Evolutionary conservation across 2,329 filamentous ascomycete genomes (phyloP).

Genomic region (Bipolaris oryzae): DNA sequence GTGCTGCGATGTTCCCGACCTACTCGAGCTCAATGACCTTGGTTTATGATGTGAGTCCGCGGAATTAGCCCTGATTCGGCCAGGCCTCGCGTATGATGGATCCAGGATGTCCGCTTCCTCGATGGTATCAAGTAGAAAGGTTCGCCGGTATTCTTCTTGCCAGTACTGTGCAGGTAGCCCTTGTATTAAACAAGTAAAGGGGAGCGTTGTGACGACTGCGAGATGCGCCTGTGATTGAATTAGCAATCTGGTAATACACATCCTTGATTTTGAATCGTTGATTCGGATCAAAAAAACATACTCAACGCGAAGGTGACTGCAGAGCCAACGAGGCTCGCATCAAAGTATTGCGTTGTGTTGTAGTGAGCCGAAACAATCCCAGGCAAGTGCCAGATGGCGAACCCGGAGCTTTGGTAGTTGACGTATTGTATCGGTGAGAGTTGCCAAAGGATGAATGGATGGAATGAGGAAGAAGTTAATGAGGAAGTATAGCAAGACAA

Average conservation of each 20-base stretch:
- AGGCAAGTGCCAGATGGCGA: not conserved
- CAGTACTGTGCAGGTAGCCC: constrained; percentile 12
- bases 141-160: constrained; percentile 3
- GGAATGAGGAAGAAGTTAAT: not conserved
- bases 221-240: not conserved
- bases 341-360: not conserved
- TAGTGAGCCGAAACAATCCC: not conserved
- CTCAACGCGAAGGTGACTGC: constrained; percentile 1
- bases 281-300: not conserved
- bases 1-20: constrained; percentile 1
- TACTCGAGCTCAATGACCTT: constrained; percentile 4
- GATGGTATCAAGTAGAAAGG: constrained; percentile 5
- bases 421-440: not conserved
- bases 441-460: not conserved
- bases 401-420: not conserved
- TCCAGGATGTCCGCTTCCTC: constrained; percentile 15
- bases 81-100: constrained; percentile 8
- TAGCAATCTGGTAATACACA: not conserved
- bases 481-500: not conserved
- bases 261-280: not conserved
- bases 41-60: constrained; percentile 5
- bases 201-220: constrained; percentile 20
- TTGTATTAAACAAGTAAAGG: constrained; percentile 15
- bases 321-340: constrained; percentile 2
- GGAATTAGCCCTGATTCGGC: constrained; percentile 10